These are phyloP conservation scores for Claviceps sorghi DNA, from an alignment of 2,329 filamentous ascomycete species.

Conservation along the genomic window DNA sequence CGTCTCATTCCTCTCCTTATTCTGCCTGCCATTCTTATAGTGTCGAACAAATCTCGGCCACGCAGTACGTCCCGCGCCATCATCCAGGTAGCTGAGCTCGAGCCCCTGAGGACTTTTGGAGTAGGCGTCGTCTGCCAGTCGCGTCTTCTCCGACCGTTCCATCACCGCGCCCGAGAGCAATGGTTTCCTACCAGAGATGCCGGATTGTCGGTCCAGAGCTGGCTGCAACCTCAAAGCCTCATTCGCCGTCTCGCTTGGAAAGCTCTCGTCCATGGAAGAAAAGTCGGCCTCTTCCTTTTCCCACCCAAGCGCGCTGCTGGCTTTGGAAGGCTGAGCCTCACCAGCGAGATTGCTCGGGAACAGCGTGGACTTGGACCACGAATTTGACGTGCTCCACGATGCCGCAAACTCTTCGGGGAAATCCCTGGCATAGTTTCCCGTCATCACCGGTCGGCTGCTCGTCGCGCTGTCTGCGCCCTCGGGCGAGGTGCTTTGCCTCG, in stretches of 20 bases:
- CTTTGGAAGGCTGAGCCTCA: neutral
- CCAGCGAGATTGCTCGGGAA: constrained; percentile 10
- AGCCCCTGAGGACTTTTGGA: constrained; percentile 32
- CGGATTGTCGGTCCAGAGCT: constrained; percentile 14
- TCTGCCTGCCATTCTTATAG: constrained; percentile 6
- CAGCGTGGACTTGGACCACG: constrained; percentile 13
- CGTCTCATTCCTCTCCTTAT: neutral
- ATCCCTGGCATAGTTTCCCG: constrained; percentile 34
- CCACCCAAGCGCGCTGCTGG: neutral
- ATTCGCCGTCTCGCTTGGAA: constrained; percentile 15
- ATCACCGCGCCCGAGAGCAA: neutral
- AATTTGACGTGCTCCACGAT: constrained; percentile 24
- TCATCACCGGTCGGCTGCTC: constrained; percentile 22
- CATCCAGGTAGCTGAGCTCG: constrained; percentile 31
- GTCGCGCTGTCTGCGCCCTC: no score
- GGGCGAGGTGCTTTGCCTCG: no score
- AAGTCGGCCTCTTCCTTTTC: constrained; percentile 17
- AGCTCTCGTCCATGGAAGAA: constrained; percentile 28
- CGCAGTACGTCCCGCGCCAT: constrained; percentile 22
- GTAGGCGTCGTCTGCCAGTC: constrained; percentile 22
- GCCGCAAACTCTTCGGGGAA: constrained; percentile 36
- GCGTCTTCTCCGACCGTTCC: constrained; percentile 5
- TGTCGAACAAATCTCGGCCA: constrained; percentile 23
- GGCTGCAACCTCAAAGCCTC: constrained; percentile 15
- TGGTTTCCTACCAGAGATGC: neutral